A percentile compares a stretch with the other conserved stretches of the same genome.
Evolutionary conservation across 345 rosid species (phyloP).

Genomic region (Microcos paniculata): DNA sequence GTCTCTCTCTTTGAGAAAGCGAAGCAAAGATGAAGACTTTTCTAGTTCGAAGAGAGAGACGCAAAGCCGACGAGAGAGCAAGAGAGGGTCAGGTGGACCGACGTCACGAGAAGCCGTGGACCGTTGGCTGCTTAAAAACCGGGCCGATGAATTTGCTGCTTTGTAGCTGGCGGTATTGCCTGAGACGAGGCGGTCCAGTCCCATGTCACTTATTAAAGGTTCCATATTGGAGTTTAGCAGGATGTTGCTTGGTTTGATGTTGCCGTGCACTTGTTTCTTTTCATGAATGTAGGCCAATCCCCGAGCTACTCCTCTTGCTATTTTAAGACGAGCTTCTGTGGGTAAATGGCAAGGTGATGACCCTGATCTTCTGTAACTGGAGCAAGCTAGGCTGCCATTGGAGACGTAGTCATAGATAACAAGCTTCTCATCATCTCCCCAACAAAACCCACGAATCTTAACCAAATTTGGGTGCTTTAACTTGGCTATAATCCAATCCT

Average conservation of each 20-base stretch:
- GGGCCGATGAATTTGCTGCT: too few relatives aligned
- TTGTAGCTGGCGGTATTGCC: too few relatives aligned
- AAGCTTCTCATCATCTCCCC: slow-evolving; percentile 92
- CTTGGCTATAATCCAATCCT: slow-evolving; percentile 74
- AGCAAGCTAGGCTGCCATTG: slow-evolving; percentile 70
- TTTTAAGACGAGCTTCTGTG: slow-evolving; percentile 61
- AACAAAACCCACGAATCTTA: slow-evolving; percentile 67
- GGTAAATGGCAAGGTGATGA: slow-evolving; percentile 51
- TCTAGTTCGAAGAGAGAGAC: slow-evolving; percentile 24
- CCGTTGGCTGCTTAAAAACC: too few relatives aligned
- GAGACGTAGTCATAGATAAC: slow-evolving; percentile 66
- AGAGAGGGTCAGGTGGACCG: too few relatives aligned
- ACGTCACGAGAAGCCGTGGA: too few relatives aligned
- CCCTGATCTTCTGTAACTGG: slow-evolving; percentile 46
- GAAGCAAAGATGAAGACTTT: slow-evolving; percentile 14
- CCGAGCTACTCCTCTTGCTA: slow-evolving; percentile 76
- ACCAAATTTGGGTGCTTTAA: slow-evolving; percentile 76
- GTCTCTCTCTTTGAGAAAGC: slow-evolving; percentile 37
- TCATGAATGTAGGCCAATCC: slow-evolving; percentile 77
- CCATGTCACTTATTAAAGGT: too few relatives aligned
- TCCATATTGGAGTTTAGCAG: too few relatives aligned
- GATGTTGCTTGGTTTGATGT: too few relatives aligned
- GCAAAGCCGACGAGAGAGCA: slow-evolving; percentile 32
- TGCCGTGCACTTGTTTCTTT: slow-evolving; percentile 73
- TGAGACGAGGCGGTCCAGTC: too few relatives aligned